These are phyloP conservation scores for Rhytidhysteron rufulum DNA, from an alignment of 2,329 filamentous ascomycete genomes.

Conservation along the genomic window DNA sequence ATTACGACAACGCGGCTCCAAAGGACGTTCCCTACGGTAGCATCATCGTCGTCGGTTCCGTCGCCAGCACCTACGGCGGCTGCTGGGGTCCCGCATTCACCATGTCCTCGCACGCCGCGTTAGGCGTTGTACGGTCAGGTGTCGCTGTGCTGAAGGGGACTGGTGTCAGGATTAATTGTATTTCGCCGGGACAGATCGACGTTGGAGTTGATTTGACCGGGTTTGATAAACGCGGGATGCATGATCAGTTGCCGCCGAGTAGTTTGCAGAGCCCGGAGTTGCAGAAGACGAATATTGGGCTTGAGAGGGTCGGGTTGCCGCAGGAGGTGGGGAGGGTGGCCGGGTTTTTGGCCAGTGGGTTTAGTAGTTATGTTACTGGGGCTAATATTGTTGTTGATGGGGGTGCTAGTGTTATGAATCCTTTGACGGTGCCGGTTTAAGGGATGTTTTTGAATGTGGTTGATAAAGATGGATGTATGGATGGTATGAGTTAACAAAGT, in stretches of 20 bases:
- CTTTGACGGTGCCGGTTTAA: slow-evolving; percentile 34
- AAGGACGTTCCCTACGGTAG: slow-evolving; percentile 59
- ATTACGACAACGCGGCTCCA: slow-evolving; percentile 58
- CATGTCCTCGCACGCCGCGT: slow-evolving; percentile 57
- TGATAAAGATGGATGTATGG: too few species aligned
- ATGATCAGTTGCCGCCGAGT: slow-evolving; percentile 53
- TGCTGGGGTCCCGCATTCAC: slow-evolving; percentile 61
- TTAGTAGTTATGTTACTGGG: slow-evolving; percentile 60
- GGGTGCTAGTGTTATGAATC: slow-evolving; percentile 46
- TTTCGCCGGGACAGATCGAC: slow-evolving; percentile 46
- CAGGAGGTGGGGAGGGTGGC: slow-evolving; percentile 59
- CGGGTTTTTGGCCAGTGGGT: slow-evolving; percentile 60
- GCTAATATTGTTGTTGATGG: slow-evolving; percentile 61
- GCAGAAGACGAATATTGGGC: slow-evolving; percentile 51
- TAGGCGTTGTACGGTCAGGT: slow-evolving; percentile 58
- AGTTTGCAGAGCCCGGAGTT: slow-evolving; percentile 48
- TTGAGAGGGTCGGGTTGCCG: slow-evolving; percentile 56
- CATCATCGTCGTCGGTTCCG: slow-evolving; percentile 59
- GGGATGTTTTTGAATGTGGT: too few species aligned
- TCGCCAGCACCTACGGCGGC: slow-evolving; percentile 55
- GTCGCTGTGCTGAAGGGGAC: slow-evolving; percentile 56
- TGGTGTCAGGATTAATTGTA: slow-evolving; percentile 57
- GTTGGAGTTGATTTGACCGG: slow-evolving; percentile 45
- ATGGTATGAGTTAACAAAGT: too few species aligned
- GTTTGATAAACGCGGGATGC: slow-evolving; percentile 50